phyloP scores from a whole-genome alignment of 1,139 yeast species.

The Saccharomyces hybrid region DNA sequence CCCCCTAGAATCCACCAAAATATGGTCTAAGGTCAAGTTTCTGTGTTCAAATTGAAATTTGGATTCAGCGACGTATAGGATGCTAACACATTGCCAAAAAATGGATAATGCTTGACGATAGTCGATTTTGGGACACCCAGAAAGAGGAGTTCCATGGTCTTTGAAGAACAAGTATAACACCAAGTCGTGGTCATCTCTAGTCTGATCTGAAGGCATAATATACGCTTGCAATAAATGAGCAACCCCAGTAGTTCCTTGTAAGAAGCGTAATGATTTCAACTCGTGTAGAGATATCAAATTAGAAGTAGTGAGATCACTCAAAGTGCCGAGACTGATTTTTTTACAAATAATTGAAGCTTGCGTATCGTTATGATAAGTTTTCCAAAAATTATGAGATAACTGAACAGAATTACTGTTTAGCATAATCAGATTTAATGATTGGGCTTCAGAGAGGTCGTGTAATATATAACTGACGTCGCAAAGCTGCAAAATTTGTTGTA shows the following conservation, averaged over 20 bases:
- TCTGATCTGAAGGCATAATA: slow-evolving; percentile 7
- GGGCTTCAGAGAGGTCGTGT: slow-evolving; percentile 8
- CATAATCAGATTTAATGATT: slow-evolving; percentile 20
- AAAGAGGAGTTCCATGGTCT: slow-evolving; percentile 1
- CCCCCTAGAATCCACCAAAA: slow-evolving; percentile 34
- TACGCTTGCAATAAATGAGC: slow-evolving; percentile 1
- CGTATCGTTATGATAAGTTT: slow-evolving; percentile 2
- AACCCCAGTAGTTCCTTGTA: not conserved
- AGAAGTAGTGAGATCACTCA: slow-evolving; percentile 15
- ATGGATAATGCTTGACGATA: slow-evolving; percentile 37
- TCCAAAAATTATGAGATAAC: slow-evolving; percentile 18
- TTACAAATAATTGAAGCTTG: slow-evolving; percentile 15
- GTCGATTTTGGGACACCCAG: slow-evolving; percentile 6
- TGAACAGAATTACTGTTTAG: slow-evolving; percentile 13
- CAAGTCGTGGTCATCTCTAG: not conserved
- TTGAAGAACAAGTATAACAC: not conserved
- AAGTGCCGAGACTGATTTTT: slow-evolving; percentile 15
- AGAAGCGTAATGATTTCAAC: slow-evolving; percentile 7
- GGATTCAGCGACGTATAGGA: slow-evolving; percentile 43
- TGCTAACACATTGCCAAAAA: slow-evolving; percentile 41
- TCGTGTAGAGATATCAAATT: slow-evolving; percentile 18
- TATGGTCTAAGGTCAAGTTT: slow-evolving; percentile 54
- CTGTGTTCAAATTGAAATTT: slow-evolving; percentile 50
- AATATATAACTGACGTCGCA: slow-evolving; percentile 17
- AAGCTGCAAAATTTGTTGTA: slow-evolving; percentile 22